phyloP scores from a whole-genome alignment of 805 yeast genomes.

The Wickerhamiella azymoides region DNA sequence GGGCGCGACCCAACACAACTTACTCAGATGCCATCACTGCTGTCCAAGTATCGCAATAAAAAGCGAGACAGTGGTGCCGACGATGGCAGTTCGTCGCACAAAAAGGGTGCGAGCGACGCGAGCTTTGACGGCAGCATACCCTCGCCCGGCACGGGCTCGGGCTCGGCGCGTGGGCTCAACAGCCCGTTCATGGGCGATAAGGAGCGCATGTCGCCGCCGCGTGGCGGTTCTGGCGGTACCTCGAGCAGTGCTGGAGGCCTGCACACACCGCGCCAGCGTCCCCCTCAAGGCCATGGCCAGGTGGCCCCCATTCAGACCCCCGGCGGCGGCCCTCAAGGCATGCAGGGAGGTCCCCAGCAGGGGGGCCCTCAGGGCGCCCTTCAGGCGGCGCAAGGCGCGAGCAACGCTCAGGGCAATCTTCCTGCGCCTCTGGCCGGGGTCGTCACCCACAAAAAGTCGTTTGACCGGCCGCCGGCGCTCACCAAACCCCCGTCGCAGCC shows the following conservation, averaged over 20 bases:
- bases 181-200: constrained; percentile 9
- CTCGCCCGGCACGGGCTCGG: constrained; percentile 2
- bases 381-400: too few relatives aligned
- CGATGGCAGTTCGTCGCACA: constrained; percentile 4
- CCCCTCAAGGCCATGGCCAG: background rate
- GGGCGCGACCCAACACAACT: background rate
- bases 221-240: background rate
- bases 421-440: too few relatives aligned
- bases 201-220: constrained; percentile 3
- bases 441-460: background rate
- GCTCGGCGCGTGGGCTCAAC: constrained; percentile 5
- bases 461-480: background rate
- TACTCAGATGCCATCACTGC: constrained; percentile 13
- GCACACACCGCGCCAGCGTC: background rate
- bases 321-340: background rate
- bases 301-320: background rate
- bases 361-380: constrained; percentile 3
- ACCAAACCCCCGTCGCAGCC: background rate
- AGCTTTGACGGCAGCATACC: constrained; percentile 4
- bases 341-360: background rate
- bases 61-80: constrained; percentile 18
- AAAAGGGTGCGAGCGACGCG: constrained; percentile 5
- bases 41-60: constrained; percentile 16
- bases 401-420: too few relatives aligned
- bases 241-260: constrained; percentile 1